Percentiles rank a stretch among this genome's conserved stretches.
Conservation (phyloP, 2,329 filamentous ascomycete genomes). For the Trichoderma gracile region DNA sequence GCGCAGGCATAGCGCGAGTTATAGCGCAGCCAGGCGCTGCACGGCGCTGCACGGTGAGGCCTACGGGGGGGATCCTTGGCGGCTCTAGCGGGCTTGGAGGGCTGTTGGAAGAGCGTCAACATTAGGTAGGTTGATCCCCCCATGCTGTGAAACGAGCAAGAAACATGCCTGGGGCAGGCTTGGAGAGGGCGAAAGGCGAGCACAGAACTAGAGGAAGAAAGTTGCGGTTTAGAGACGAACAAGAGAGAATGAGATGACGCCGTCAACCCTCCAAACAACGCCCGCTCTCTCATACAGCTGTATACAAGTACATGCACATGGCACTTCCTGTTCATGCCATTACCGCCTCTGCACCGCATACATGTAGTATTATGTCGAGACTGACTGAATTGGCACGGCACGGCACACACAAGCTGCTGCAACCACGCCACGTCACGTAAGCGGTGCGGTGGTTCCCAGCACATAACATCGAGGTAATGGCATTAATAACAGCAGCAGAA, state of each 20-base stretch:
- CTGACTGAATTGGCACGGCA: conserved; percentile 5
- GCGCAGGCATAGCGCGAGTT: conserved; percentile 9
- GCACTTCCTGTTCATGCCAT: too few species aligned
- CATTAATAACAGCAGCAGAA: conserved; percentile 10
- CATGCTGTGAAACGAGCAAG: not conserved
- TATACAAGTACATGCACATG: not conserved
- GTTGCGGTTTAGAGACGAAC: not conserved
- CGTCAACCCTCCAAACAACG: not conserved
- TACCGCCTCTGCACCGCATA: too few species aligned
- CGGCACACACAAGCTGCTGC: conserved; percentile 21
- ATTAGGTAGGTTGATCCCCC: not conserved
- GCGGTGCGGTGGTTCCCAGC: conserved; percentile 14
- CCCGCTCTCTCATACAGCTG: conserved; percentile 6
- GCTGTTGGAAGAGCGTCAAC: not conserved
- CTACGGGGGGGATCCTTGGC: conserved; percentile 15
- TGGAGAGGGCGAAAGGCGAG: not conserved
- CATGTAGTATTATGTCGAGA: too few species aligned
- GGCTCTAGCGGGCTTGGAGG: conserved; percentile 2
- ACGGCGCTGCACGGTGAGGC: conserved; percentile 9
- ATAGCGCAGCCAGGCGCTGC: conserved; percentile 12
- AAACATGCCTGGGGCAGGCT: not conserved
- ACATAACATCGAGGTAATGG: not conserved
- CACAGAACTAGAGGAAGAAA: not conserved
- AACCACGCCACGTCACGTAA: conserved; percentile 20
- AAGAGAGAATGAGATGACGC: too few species aligned